These are phyloP conservation scores for Dictyostelium citrinum DNA, from an alignment of 78 protist species.

Conservation along the genomic window DNA sequence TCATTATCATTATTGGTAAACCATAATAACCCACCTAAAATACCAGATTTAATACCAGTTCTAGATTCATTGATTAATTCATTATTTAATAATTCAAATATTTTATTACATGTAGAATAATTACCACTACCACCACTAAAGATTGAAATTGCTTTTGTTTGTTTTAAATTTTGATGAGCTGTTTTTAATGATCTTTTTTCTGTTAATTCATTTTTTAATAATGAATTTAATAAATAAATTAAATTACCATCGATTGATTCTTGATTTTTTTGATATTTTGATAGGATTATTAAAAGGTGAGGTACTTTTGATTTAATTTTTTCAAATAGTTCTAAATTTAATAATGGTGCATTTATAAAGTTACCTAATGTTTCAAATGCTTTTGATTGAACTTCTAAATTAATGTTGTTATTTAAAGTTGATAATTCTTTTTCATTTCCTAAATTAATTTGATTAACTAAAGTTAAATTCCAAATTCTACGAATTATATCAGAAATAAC, in stretches of 20 bases:
- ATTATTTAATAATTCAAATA: neutral
- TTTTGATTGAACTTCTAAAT: neutral
- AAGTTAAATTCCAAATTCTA: slow-evolving; percentile 12
- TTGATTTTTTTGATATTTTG: neutral
- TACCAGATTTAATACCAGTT: slow-evolving; percentile 51
- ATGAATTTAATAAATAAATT: neutral
- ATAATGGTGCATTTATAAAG: neutral
- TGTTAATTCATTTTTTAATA: neutral
- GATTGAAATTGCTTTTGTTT: slow-evolving; percentile 35
- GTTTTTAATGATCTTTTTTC: slow-evolving; percentile 44
- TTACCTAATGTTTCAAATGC: neutral
- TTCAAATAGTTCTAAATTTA: neutral
- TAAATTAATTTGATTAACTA: neutral
- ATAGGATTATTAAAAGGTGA: neutral
- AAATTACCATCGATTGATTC: neutral
- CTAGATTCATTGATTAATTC: neutral
- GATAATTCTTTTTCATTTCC: too few species aligned
- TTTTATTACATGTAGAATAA: neutral
- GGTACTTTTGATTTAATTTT: neutral
- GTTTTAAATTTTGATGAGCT: slow-evolving; percentile 9
- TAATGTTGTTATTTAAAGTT: neutral
- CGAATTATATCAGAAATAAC: slow-evolving; percentile 3
- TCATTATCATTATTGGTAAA: neutral
- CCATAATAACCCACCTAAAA: slow-evolving; percentile 47
- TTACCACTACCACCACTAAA: neutral